Percentiles rank a stretch among this genome's conserved stretches.
Evolutionary conservation across 768 basidiomycete species (phyloP).

Genomic region (Boletus reticulatus): DNA sequence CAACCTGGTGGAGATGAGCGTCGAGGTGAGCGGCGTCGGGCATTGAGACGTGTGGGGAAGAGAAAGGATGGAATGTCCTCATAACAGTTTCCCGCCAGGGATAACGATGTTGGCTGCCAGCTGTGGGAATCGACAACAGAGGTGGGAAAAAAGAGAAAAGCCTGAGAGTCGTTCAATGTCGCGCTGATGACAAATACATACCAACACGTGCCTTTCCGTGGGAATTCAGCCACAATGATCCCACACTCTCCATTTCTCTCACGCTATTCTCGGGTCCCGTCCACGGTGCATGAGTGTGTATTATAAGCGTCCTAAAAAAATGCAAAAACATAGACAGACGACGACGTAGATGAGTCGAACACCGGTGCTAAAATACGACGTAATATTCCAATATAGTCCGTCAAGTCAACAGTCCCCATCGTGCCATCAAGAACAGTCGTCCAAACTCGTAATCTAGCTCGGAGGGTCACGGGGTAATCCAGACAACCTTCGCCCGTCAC

Average conservation of each 20-base stretch:
- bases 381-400: slow-evolving; percentile 18
- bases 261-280: background rate
- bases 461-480: slow-evolving; percentile 40
- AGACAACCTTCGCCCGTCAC: slow-evolving; percentile 32
- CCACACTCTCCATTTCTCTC: background rate
- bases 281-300: slow-evolving; percentile 5
- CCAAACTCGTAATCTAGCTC: slow-evolving; percentile 27
- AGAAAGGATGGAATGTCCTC: slow-evolving; percentile 44
- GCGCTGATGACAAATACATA: slow-evolving; percentile 8
- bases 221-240: slow-evolving; percentile 25
- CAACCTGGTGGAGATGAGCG: slow-evolving; percentile 30
- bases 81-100: slow-evolving; percentile 42
- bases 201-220: slow-evolving; percentile 32
- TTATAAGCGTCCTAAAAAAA: slow-evolving; percentile 25
- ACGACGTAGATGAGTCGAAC: slow-evolving; percentile 7
- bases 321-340: slow-evolving; percentile 3
- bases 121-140: slow-evolving; percentile 46
- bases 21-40: slow-evolving; percentile 36
- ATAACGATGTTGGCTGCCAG: slow-evolving; percentile 36
- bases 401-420: slow-evolving; percentile 12
- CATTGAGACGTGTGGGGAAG: slow-evolving; percentile 42
- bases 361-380: slow-evolving; percentile 15
- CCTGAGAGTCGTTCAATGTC: slow-evolving; percentile 28
- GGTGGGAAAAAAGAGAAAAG: slow-evolving; percentile 44
- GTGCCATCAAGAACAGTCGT: slow-evolving; percentile 14